phyloP scores from a whole-genome alignment of 768 basidiomycete genomes.

The Collybia sp. region DNA sequence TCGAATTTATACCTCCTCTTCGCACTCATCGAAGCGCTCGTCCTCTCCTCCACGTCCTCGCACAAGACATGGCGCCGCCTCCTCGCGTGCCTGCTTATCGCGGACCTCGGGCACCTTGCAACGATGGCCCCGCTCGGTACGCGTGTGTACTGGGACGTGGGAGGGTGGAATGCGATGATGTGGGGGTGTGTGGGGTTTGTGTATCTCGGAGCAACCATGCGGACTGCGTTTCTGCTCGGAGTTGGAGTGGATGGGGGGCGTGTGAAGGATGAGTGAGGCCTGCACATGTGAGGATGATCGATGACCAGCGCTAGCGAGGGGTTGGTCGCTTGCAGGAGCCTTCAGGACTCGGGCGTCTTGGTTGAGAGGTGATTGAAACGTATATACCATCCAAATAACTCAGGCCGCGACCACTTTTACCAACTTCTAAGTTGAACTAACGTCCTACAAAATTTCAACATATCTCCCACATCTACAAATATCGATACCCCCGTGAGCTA shows the following conservation, averaged over 20 bases:
- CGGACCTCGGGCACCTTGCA: constrained; percentile 44
- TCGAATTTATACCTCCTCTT: constrained; percentile 49
- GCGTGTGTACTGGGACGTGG: constrained; percentile 37
- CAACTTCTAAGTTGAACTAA: no score
- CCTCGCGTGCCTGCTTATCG: constrained; percentile 38
- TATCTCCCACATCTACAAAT: no score
- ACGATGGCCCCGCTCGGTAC: constrained; percentile 39
- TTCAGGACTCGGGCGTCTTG: no score
- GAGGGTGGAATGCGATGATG: constrained; percentile 48
- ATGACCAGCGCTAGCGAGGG: no score
- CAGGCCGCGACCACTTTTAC: no score
- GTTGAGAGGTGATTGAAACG: no score
- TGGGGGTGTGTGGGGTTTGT: constrained; percentile 55
- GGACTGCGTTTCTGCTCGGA: constrained; percentile 30
- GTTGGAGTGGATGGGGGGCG: constrained; percentile 22
- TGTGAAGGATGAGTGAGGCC: not conserved
- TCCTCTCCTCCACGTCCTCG: constrained; percentile 37
- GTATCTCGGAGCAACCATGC: constrained; percentile 39
- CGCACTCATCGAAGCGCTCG: constrained; percentile 45
- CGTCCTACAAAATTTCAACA: no score
- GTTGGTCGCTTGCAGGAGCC: no score
- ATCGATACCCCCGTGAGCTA: no score
- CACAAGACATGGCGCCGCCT: constrained; percentile 37
- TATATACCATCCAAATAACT: no score
- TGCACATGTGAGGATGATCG: no score